Conservation (phyloP, 768 basidiomycete species). For the Termitomyces bulborhizus region DNA sequence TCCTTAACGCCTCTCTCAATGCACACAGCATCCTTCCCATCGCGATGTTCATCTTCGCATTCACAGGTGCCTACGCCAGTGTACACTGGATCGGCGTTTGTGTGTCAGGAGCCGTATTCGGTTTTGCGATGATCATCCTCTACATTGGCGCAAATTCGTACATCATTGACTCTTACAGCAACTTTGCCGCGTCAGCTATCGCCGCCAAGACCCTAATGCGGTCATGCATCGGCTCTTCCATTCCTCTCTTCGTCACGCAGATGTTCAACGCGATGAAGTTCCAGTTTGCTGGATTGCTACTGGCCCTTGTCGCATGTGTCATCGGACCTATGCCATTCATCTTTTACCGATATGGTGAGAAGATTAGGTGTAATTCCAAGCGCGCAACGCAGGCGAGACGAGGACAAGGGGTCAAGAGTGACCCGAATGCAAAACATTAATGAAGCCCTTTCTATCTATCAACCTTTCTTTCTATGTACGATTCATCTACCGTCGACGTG, state of each 20-base stretch:
- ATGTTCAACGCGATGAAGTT: slow-evolving; percentile 37
- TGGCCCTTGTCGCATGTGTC: slow-evolving; percentile 25
- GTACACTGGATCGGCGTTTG: slow-evolving; percentile 33
- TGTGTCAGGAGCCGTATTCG: slow-evolving; percentile 31
- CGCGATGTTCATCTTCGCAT: slow-evolving; percentile 38
- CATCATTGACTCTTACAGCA: slow-evolving; percentile 36
- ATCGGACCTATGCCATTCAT: slow-evolving; percentile 36
- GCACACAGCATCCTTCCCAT: slow-evolving; percentile 26
- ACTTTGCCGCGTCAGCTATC: slow-evolving; percentile 40
- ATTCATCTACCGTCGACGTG: background rate
- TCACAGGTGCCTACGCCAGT: slow-evolving; percentile 32
- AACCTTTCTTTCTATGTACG: background rate
- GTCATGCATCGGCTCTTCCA: slow-evolving; percentile 29
- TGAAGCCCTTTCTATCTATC: background rate
- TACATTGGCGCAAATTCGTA: slow-evolving; percentile 40
- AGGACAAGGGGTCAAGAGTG: slow-evolving; percentile 8
- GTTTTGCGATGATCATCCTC: slow-evolving; percentile 35
- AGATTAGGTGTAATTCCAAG: slow-evolving; percentile 27
- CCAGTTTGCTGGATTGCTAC: slow-evolving; percentile 31
- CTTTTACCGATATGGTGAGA: slow-evolving; percentile 33
- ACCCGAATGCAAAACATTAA: slow-evolving; percentile 2
- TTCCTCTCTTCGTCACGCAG: slow-evolving; percentile 34
- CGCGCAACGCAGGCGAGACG: slow-evolving; percentile 5
- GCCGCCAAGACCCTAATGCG: slow-evolving; percentile 39
- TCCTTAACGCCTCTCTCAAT: background rate